phyloP scores from a whole-genome alignment of 2,329 filamentous ascomycete species.

The Lachnellula arida region DNA sequence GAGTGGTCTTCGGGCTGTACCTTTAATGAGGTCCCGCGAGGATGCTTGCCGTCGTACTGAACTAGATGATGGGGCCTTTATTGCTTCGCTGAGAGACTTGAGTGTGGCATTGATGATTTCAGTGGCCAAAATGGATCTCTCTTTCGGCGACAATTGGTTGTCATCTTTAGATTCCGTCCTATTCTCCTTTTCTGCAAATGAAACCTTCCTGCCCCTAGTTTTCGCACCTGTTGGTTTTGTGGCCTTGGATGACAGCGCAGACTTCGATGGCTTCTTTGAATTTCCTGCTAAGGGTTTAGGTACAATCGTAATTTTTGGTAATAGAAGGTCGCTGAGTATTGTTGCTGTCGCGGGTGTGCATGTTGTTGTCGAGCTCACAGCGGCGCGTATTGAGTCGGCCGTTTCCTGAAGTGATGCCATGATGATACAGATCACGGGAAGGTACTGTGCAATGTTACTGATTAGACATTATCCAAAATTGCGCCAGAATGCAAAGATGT shows the following conservation, averaged over 20 bases:
- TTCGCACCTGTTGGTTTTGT: constrained; percentile 24
- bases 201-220: constrained; percentile 19
- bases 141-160: constrained; percentile 47
- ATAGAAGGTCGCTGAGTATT: constrained; percentile 43
- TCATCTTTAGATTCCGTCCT: constrained; percentile 19
- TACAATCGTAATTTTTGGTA: constrained; percentile 30
- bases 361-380: constrained; percentile 42
- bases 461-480: constrained; percentile 32
- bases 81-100: constrained; percentile 63
- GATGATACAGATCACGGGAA: constrained; percentile 21
- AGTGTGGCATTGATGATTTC: constrained; percentile 67
- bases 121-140: constrained; percentile 64
- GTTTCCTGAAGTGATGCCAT: constrained; percentile 39
- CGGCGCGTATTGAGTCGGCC: constrained; percentile 43
- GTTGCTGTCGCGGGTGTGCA: constrained; percentile 43
- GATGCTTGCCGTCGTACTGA: constrained; percentile 20
- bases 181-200: constrained; percentile 31
- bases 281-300: constrained; percentile 2
- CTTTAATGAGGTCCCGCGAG: constrained; percentile 36
- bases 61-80: constrained; percentile 41
- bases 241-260: constrained; percentile 2
- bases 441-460: constrained; percentile 21
- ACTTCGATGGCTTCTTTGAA: constrained; percentile 10
- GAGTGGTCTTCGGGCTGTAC: constrained; percentile 38
- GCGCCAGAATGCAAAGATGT: constrained; percentile 10